phyloP scores from a whole-genome alignment of 208 protist genomes.

The Acanthamoeba divionensis region DNA sequence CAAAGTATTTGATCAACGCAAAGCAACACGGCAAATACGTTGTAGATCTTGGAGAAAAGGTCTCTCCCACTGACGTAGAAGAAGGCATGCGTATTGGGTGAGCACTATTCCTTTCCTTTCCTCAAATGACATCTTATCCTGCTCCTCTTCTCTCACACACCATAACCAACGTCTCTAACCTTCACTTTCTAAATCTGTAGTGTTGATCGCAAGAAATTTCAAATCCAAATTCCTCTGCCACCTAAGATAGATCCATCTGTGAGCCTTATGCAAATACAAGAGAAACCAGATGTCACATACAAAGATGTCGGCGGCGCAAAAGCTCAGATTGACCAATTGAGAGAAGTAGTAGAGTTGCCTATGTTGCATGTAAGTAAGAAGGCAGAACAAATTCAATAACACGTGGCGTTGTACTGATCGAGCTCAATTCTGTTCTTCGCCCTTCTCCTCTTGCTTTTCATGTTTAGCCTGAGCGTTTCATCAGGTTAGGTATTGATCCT shows the following conservation, averaged over 20 bases:
- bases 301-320: conserved; percentile 99
- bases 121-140: background rate
- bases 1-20: conserved; percentile 97
- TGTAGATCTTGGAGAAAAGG: conserved; percentile 96
- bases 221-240: conserved; percentile 99
- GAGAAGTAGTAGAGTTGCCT: conserved; percentile 99
- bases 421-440: background rate
- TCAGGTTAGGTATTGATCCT: conserved; percentile 98
- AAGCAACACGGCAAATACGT: conserved; percentile 98
- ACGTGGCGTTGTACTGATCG: background rate
- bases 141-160: background rate
- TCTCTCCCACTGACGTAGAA: conserved; percentile 98
- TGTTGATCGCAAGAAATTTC: conserved; percentile 96
- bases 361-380: conserved; percentile 89
- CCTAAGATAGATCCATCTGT: conserved; percentile 99
- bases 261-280: conserved; percentile 99
- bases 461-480: conserved; percentile 95
- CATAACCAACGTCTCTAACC: background rate
- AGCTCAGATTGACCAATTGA: conserved; percentile 98
- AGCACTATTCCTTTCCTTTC: background rate
- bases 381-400: too few species aligned
- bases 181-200: conserved; percentile 44
- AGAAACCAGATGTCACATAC: conserved; percentile 98
- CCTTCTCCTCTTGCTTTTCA: background rate
- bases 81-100: conserved; percentile 99